A percentile compares a stretch with the other conserved stretches of the same genome.
These are phyloP conservation scores for Immersiella caudata DNA, from an alignment of 495 filamentous ascomycete species.

Conservation along the genomic window DNA sequence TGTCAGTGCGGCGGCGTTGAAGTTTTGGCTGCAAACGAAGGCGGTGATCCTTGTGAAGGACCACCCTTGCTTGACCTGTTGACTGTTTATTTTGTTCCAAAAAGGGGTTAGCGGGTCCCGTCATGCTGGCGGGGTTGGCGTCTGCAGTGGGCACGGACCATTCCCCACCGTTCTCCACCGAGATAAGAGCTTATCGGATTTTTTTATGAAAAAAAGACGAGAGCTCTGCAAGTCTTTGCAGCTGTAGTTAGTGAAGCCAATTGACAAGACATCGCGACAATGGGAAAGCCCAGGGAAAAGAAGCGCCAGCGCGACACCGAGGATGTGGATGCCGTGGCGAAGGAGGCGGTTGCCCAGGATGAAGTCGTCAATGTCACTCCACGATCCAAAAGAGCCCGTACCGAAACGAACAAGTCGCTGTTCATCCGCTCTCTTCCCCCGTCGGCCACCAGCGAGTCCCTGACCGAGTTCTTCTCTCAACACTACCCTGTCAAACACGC, in stretches of 20 bases:
- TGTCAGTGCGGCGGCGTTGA: neutral
- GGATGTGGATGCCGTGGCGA: conserved; percentile 18
- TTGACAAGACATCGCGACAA: conserved; percentile 24
- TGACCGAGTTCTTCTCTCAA: conserved; percentile 89
- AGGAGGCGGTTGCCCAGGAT: conserved; percentile 22
- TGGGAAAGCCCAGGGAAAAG: conserved; percentile 39
- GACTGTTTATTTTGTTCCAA: neutral
- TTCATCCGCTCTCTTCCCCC: conserved; percentile 87
- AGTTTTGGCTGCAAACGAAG: neutral
- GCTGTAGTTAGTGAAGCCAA: conserved; percentile 1
- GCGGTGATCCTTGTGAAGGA: neutral
- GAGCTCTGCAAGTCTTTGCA: neutral
- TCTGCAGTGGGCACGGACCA: neutral
- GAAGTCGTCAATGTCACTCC: conserved; percentile 30
- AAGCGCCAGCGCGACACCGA: conserved; percentile 40
- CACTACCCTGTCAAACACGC: conserved; percentile 94
- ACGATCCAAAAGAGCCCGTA: conserved; percentile 47
- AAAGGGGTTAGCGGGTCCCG: neutral
- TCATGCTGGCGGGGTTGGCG: neutral
- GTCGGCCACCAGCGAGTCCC: conserved; percentile 74
- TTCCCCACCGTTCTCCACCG: neutral
- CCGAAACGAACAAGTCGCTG: conserved; percentile 65
- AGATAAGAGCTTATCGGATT: conserved; percentile 12
- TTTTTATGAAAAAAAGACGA: neutral
- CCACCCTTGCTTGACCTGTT: neutral